Evolutionary conservation across 257 asterid species (phyloP).

Genomic region (Primulina eburnea): DNA sequence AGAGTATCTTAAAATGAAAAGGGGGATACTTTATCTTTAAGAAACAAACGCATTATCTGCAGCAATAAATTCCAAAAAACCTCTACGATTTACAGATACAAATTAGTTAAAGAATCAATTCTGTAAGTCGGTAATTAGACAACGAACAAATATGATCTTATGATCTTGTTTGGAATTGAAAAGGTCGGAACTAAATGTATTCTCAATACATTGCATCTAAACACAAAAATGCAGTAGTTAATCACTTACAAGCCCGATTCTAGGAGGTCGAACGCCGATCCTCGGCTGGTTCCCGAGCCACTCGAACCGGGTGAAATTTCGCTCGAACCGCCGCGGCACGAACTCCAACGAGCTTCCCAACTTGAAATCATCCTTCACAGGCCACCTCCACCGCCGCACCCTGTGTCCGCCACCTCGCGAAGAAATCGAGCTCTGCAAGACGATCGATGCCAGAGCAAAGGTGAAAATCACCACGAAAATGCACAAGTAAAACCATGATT

Average conservation of each 20-base stretch:
- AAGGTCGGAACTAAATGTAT: background rate
- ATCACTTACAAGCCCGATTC: conserved; percentile 70
- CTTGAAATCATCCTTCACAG: conserved; percentile 64
- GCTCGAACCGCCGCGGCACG: conserved; percentile 42
- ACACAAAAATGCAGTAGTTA: background rate
- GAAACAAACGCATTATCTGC: background rate
- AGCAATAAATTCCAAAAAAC: background rate
- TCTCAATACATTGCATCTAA: conserved; percentile 12
- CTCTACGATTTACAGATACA: background rate
- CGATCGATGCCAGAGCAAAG: conserved; percentile 75
- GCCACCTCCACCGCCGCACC: conserved; percentile 69
- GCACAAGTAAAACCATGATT: conserved; percentile 64
- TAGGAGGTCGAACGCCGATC: conserved; percentile 74
- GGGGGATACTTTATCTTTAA: too few relatives aligned
- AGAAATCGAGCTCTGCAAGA: conserved; percentile 85
- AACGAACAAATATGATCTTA: too few relatives aligned
- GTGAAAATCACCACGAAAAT: conserved; percentile 52
- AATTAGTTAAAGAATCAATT: background rate
- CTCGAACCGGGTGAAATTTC: conserved; percentile 52
- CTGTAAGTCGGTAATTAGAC: background rate
- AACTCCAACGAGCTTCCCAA: conserved; percentile 77
- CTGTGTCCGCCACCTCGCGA: conserved; percentile 54
- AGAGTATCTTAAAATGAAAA: background rate
- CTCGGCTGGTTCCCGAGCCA: conserved; percentile 63
- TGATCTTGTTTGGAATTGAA: too few relatives aligned